phyloP scores from a whole-genome alignment of 371 early-diverging fungal genomes.

The Zancudomyces culisetae region DNA sequence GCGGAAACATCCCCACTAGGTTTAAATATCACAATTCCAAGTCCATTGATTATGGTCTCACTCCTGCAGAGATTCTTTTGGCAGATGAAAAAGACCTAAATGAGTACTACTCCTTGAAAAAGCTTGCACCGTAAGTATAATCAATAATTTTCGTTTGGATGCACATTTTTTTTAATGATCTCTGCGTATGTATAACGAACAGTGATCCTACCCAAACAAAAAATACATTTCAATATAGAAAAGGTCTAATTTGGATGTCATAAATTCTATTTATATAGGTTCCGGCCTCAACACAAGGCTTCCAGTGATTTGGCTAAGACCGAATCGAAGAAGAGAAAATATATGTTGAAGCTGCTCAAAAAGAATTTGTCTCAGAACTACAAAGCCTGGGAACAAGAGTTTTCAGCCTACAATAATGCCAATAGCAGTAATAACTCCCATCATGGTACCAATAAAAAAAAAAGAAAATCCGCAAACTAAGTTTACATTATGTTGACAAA shows the following conservation, averaged over 20 bases:
- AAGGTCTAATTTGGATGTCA: not conserved
- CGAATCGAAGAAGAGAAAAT: slow-evolving; percentile 37
- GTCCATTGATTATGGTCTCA: slow-evolving; percentile 51
- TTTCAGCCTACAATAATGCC: not conserved
- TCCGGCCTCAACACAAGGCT: slow-evolving; percentile 25
- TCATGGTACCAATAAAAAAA: too few species aligned
- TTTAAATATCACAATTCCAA: slow-evolving; percentile 78
- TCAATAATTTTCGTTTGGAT: not conserved
- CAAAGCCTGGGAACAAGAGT: slow-evolving; percentile 5
- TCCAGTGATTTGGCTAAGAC: slow-evolving; percentile 29
- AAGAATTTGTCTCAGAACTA: slow-evolving; percentile 10
- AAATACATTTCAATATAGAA: not conserved
- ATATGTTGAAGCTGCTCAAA: slow-evolving; percentile 30
- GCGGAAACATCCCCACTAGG: slow-evolving; percentile 60
- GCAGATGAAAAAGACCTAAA: slow-evolving; percentile 82
- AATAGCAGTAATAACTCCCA: too few species aligned
- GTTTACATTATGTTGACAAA: too few species aligned
- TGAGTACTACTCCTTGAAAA: slow-evolving; percentile 62
- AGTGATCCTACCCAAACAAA: not conserved
- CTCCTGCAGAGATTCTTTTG: slow-evolving; percentile 60
- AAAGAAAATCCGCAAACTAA: too few species aligned
- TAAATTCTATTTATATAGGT: slow-evolving; percentile 17
- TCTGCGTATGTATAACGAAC: slow-evolving; percentile 1
- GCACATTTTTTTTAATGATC: not conserved
- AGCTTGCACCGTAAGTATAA: slow-evolving; percentile 56